Percentiles rank a stretch among this genome's conserved stretches.
Conservation (phyloP, 2,329 filamentous ascomycete species). For the Fusarium poae region DNA sequence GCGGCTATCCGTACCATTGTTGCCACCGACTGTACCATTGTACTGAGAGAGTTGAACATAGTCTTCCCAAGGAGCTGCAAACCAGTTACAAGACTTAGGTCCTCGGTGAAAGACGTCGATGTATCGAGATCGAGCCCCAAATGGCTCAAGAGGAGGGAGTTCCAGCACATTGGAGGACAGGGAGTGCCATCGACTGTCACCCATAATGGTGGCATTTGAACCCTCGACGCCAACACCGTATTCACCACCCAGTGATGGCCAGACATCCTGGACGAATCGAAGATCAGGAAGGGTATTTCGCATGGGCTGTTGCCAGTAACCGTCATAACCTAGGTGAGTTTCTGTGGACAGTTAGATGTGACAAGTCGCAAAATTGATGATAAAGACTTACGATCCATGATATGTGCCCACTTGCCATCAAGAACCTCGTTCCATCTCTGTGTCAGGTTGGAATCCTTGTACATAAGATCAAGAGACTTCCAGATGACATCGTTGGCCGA, state of each 20-base stretch:
- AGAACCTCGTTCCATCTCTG: conserved; percentile 40
- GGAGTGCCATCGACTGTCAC: conserved; percentile 65
- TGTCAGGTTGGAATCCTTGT: conserved; percentile 36
- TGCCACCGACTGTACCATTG: conserved; percentile 50
- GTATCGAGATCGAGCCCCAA: conserved; percentile 50
- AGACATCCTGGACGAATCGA: conserved; percentile 62
- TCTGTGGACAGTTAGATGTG: conserved; percentile 46
- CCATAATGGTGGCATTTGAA: conserved; percentile 52
- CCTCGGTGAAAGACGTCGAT: conserved; percentile 56
- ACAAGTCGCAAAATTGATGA: accelerated
- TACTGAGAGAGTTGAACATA: conserved; percentile 51
- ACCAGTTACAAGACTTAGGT: conserved; percentile 50
- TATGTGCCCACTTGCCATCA: conserved; percentile 38
- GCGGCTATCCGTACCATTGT: conserved; percentile 50
- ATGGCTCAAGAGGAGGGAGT: conserved; percentile 51
- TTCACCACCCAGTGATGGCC: conserved; percentile 63
- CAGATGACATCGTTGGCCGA: conserved; percentile 60
- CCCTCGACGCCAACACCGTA: conserved; percentile 53
- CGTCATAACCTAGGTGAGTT: conserved; percentile 67
- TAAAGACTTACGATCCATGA: conserved; percentile 30
- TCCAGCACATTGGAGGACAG: conserved; percentile 57
- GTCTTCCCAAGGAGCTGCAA: conserved; percentile 50
- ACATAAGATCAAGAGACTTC: conserved; percentile 37
- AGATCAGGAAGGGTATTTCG: conserved; percentile 72
- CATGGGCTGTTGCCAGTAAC: conserved; percentile 78